These are phyloP conservation scores for Aspergillus cavernicola DNA, from an alignment of 495 filamentous ascomycete genomes.

Conservation along the genomic window DNA sequence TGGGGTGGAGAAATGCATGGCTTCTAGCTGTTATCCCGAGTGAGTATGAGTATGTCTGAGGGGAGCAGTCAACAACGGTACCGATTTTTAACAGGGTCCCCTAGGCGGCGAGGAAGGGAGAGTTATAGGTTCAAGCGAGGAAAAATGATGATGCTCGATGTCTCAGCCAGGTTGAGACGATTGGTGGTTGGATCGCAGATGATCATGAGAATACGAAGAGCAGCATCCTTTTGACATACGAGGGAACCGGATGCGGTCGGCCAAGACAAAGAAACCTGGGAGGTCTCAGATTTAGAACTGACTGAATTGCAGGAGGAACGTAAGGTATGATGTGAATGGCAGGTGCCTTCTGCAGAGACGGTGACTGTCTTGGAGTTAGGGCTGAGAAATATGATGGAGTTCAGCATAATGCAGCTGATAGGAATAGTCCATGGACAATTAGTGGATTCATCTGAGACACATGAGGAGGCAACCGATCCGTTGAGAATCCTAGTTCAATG, in stretches of 20 bases:
- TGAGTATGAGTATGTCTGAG: no score
- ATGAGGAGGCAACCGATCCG: no score
- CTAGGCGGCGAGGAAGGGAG: no score
- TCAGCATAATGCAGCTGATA: no score
- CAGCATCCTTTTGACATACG: conserved; percentile 2
- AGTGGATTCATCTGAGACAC: no score
- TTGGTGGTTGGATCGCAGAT: conserved; percentile 14
- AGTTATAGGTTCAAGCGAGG: no score
- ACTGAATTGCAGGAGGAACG: no score
- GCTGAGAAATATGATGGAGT: no score
- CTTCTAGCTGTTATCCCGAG: neutral
- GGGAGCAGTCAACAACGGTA: neutral
- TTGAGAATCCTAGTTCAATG: no score
- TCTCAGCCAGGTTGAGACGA: conserved; percentile 6
- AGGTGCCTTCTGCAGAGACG: no score
- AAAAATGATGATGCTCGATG: neutral
- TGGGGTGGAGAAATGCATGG: conserved; percentile 16
- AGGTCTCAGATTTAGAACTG: neutral
- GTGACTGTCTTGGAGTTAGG: neutral
- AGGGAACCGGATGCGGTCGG: neutral
- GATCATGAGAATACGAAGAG: conserved; percentile 20
- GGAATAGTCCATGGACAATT: no score
- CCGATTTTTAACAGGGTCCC: neutral
- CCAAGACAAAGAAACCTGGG: neutral
- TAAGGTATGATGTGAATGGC: no score